These are phyloP conservation scores for Ustanciosporium gigantosporum DNA, from an alignment of 1,284 basidiomycete species.

Conservation along the genomic window DNA sequence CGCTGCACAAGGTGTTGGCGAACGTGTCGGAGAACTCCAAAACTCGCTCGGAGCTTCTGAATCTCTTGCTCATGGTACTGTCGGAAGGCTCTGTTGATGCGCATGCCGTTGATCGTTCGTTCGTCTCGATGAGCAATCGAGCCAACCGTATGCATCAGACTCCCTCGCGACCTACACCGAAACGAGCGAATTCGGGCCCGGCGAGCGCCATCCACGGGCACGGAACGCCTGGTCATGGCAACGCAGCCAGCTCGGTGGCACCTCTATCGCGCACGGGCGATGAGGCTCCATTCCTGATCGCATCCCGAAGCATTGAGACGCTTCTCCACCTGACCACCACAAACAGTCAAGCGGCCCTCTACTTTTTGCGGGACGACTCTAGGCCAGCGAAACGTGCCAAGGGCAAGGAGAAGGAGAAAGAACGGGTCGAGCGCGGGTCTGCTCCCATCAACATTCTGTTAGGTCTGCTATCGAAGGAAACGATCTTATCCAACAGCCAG, in stretches of 20 bases:
- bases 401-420: constrained; percentile 48
- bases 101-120: constrained; percentile 87
- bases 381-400: constrained; percentile 40
- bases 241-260: constrained; percentile 14
- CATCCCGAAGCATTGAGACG: constrained; percentile 55
- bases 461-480: constrained; percentile 49
- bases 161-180: constrained; percentile 44
- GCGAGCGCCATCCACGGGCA: constrained; percentile 15
- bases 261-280: constrained; percentile 58
- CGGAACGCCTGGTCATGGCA: constrained; percentile 4
- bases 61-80: constrained; percentile 84
- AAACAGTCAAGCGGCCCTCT: constrained; percentile 52
- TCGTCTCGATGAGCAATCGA: constrained; percentile 74
- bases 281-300: constrained; percentile 59
- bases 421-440: constrained; percentile 11
- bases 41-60: constrained; percentile 88
- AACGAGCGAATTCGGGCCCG: constrained; percentile 31
- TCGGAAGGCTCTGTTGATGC: constrained; percentile 94
- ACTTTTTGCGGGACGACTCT: constrained; percentile 56
- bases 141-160: constrained; percentile 42
- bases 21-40: constrained; percentile 94
- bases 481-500: constrained; percentile 51
- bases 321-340: constrained; percentile 47
- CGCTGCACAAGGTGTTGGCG: constrained; percentile 85
- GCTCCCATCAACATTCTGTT: constrained; percentile 55